Evolutionary conservation across 108 stramenopile species (phyloP).

Genomic region (Aurantiochytrium sp.): DNA sequence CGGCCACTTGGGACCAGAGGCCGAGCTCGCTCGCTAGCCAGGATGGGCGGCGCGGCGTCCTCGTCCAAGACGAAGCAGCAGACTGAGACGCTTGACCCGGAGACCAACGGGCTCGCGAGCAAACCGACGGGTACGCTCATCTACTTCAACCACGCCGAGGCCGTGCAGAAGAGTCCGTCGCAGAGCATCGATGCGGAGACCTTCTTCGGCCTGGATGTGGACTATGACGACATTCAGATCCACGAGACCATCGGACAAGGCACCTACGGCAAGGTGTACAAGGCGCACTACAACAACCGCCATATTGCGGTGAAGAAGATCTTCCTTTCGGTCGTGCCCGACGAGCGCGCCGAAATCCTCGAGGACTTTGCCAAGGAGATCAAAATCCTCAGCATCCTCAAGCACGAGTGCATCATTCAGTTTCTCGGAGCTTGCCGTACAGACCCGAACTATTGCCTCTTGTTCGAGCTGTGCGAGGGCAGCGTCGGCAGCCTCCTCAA

Average conservation of each 20-base stretch:
- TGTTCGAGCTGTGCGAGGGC: conserved; percentile 34
- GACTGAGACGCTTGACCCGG: conserved; percentile 11
- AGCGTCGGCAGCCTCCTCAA: conserved; percentile 28
- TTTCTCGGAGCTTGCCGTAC: conserved; percentile 13
- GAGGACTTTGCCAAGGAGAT: conserved; percentile 35
- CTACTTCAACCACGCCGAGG: conserved; percentile 18
- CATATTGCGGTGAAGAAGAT: conserved; percentile 31
- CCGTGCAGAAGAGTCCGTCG: not conserved
- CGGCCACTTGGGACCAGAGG: too few relatives aligned
- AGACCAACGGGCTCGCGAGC: conserved; percentile 7
- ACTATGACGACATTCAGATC: conserved; percentile 22
- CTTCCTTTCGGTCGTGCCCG: not conserved
- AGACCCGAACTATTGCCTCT: conserved; percentile 31
- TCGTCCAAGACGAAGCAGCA: not conserved
- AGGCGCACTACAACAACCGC: conserved; percentile 15
- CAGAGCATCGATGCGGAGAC: conserved; percentile 19
- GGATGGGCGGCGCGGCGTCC: conserved; percentile 6
- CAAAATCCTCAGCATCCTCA: conserved; percentile 31
- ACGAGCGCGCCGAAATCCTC: conserved; percentile 28
- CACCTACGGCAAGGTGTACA: conserved; percentile 35
- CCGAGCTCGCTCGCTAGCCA: too few relatives aligned
- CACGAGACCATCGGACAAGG: conserved; percentile 29
- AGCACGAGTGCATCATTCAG: conserved; percentile 32
- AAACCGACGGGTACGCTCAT: not conserved
- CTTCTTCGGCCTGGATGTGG: conserved; percentile 29